Evolutionary conservation across 805 yeast genomes (phyloP).

Genomic region (Hanseniaspora jakobsenii): DNA sequence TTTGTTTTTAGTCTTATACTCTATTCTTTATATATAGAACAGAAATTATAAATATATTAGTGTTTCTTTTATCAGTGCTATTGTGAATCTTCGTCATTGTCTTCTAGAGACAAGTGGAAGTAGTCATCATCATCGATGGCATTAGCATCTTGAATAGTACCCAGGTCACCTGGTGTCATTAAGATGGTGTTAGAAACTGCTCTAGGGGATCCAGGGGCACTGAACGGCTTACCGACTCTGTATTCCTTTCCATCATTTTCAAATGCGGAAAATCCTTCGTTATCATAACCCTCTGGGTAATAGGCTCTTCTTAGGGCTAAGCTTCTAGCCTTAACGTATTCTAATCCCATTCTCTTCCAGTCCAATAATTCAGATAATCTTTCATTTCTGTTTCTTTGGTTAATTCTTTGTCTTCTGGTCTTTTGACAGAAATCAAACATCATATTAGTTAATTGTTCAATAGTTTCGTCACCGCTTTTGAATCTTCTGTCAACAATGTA

Average conservation of each 20-base stretch:
- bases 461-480: slow-evolving; percentile 85
- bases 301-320: slow-evolving; percentile 86
- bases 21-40: background rate
- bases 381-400: slow-evolving; percentile 95
- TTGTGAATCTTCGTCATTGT: slow-evolving; percentile 16
- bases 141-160: slow-evolving; percentile 84
- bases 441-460: slow-evolving; percentile 74
- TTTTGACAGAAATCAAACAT: slow-evolving; percentile 83
- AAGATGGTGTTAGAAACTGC: slow-evolving; percentile 43
- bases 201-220: slow-evolving; percentile 96
- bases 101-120: slow-evolving; percentile 36
- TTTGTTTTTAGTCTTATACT: no score
- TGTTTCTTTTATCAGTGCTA: no score
- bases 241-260: slow-evolving; percentile 19
- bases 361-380: slow-evolving; percentile 83
- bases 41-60: background rate
- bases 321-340: slow-evolving; percentile 88
- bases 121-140: slow-evolving; percentile 66
- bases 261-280: slow-evolving; percentile 17
- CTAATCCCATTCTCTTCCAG: slow-evolving; percentile 97
- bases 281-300: slow-evolving; percentile 58
- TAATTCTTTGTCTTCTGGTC: slow-evolving; percentile 92
- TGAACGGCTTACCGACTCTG: slow-evolving; percentile 79
- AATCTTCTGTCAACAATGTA: slow-evolving; percentile 90
- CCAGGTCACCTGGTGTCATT: slow-evolving; percentile 97